Evolutionary conservation across 2,329 filamentous ascomycete genomes (phyloP).

Genomic region (Xylaria multiplex): DNA sequence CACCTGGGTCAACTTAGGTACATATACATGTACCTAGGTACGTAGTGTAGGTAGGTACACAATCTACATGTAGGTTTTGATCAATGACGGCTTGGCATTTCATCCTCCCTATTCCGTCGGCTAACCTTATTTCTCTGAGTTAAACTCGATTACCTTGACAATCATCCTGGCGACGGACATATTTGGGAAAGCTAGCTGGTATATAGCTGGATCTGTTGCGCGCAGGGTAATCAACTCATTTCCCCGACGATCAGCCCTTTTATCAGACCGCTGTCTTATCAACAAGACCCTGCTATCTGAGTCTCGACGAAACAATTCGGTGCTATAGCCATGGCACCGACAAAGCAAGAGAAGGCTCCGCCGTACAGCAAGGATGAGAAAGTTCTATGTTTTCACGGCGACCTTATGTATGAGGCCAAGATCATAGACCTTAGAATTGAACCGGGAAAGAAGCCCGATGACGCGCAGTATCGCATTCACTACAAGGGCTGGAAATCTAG

Average conservation of each 20-base stretch:
- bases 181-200: not conserved
- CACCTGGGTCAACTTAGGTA: not conserved
- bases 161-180: conserved; percentile 2
- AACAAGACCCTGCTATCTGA: conserved; percentile 1
- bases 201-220: not conserved
- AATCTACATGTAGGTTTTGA: not conserved
- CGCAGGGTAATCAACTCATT: not conserved
- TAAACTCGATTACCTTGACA: conserved; percentile 4
- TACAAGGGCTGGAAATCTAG: conserved; percentile 99
- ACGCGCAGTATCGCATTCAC: conserved; percentile 90
- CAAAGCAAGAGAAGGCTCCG: conserved; percentile 56
- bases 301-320: conserved; percentile 2
- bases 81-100: conserved; percentile 11
- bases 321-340: conserved; percentile 50
- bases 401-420: conserved; percentile 97
- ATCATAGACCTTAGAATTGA: conserved; percentile 74
- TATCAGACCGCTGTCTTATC: not conserved
- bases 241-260: not conserved
- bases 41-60: not conserved
- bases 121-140: conserved; percentile 9
- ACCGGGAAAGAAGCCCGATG: conserved; percentile 59
- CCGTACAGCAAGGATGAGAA: conserved; percentile 83
- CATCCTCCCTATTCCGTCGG: conserved; percentile 8
- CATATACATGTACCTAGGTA: not conserved
- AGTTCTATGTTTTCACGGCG: conserved; percentile 95